Evolutionary conservation across 768 basidiomycete genomes (phyloP), one percentile per base, ranked within the genome.

Genomic region (Suillus plorans): DNA sequence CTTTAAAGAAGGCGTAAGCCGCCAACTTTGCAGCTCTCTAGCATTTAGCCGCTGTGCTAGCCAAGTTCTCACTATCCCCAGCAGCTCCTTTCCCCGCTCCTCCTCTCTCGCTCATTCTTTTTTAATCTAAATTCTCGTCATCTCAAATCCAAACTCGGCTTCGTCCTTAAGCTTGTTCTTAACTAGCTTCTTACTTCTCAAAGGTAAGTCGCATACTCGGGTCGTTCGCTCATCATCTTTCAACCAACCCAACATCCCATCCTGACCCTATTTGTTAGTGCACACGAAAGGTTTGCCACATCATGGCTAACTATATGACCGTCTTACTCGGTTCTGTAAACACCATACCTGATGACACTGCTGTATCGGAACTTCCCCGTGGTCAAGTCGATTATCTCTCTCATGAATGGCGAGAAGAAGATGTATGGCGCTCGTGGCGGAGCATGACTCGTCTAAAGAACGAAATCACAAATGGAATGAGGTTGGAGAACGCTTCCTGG

Each of bases 381-480:
- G 94, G 91, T 60, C 96, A 97, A 82, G 97, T 99, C 73, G 97
- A 99, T 85, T 99, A 99, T 78, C 90, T 99, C 70, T 95, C 92
- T 47, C 95, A 99, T 76, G 86, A 97, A 62, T 99, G 97, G 97
- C 84, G 89, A 69, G 97, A 99, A 77, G 97, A 98, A 77, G 97
- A 99, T 76, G 94, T 99, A 13, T 97, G 95, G 94, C 89, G 92
- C 63, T 92, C 90, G n/a, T 99, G 97, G 97, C 85, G 96, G 69
- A 94, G 89, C 74, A 99, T 98, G 95, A 99, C 97, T 56, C 85
- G 93, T 63, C 94, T 95, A 83, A 99, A 99, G 86, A 92, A 97
- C 75, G 97, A 95, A 79, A 97, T 99, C 73, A 88, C 94, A 7
- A 99, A 99, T 75, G 97, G 97, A 56, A 83, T 91, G 57, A 83